phyloP scores from a whole-genome alignment of 1,284 basidiomycete species.

The Tilletia indica region DNA sequence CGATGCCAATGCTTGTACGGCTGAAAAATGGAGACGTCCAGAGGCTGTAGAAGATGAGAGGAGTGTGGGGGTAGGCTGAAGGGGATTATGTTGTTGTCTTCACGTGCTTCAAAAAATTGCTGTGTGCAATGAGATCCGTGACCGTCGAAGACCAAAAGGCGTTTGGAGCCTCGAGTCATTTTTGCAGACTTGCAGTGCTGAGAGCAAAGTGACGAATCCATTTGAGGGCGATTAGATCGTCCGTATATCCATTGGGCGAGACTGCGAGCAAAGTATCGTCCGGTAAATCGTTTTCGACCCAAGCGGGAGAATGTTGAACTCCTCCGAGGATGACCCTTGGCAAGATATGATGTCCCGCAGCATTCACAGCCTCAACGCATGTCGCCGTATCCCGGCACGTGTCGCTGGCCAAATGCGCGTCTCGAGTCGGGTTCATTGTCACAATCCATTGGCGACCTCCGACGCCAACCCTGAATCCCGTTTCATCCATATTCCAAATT shows the following conservation, averaged over 20 bases:
- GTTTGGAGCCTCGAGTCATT: too few relatives aligned
- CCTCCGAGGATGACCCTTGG: background rate
- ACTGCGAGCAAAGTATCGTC: background rate
- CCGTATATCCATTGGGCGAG: background rate
- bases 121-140: too few relatives aligned
- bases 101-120: background rate
- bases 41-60: background rate
- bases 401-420: background rate
- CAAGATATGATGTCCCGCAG: background rate
- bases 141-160: too few relatives aligned
- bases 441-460: constrained; percentile 5
- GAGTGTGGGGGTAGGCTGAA: background rate
- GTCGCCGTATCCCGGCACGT: background rate
- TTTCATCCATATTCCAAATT: too few relatives aligned
- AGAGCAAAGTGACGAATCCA: background rate
- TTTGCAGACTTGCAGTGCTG: background rate
- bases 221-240: background rate
- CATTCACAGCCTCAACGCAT: background rate
- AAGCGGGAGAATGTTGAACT: background rate
- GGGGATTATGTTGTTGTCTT: background rate
- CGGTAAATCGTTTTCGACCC: background rate
- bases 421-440: background rate
- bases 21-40: background rate
- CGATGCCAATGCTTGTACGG: constrained; percentile 5
- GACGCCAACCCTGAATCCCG: background rate